Conservation (phyloP, 192 early-diverging fungal species). For the Thamnidium elegans region DNA sequence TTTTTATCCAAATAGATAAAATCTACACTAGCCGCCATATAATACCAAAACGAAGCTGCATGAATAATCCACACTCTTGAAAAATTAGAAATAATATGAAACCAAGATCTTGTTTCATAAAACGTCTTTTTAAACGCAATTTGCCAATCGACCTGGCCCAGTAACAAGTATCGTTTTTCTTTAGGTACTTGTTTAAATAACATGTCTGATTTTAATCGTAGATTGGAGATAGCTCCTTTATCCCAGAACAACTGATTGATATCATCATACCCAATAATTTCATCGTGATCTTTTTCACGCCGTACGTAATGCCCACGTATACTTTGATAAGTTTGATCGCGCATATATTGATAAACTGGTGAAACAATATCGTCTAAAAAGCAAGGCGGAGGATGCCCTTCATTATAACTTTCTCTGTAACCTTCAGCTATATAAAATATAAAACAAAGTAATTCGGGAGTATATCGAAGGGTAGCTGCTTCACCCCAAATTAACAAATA, state of each 20-base stretch:
- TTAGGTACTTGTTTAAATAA: slow-evolving; percentile 54
- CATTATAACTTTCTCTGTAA: slow-evolving; percentile 21
- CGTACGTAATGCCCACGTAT: slow-evolving; percentile 60
- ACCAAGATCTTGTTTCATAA: slow-evolving; percentile 64
- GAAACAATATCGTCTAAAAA: slow-evolving; percentile 60
- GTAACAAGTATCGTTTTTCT: slow-evolving; percentile 48
- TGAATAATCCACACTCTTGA: slow-evolving; percentile 73
- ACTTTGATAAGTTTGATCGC: slow-evolving; percentile 59
- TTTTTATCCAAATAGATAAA: slow-evolving; percentile 45
- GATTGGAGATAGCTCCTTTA: slow-evolving; percentile 46
- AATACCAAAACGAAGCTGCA: slow-evolving; percentile 64
- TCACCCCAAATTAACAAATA: slow-evolving; percentile 69
- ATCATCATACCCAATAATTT: slow-evolving; percentile 68
- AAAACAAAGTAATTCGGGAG: slow-evolving; percentile 63
- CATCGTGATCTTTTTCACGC: slow-evolving; percentile 62
- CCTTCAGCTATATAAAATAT: slow-evolving; percentile 59
- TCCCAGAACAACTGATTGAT: slow-evolving; percentile 72
- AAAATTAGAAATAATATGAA: slow-evolving; percentile 69
- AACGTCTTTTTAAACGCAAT: slow-evolving; percentile 64
- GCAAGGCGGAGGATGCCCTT: slow-evolving; percentile 40
- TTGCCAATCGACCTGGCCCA: slow-evolving; percentile 58
- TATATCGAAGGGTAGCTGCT: slow-evolving; percentile 59
- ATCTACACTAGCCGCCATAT: slow-evolving; percentile 59
- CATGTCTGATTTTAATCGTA: slow-evolving; percentile 43
- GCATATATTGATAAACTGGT: slow-evolving; percentile 60